A percentile compares a stretch with the other conserved stretches of the same genome.
Evolutionary conservation across 2,329 filamentous ascomycete species (phyloP).

Genomic region (Dactylellina leptospora): DNA sequence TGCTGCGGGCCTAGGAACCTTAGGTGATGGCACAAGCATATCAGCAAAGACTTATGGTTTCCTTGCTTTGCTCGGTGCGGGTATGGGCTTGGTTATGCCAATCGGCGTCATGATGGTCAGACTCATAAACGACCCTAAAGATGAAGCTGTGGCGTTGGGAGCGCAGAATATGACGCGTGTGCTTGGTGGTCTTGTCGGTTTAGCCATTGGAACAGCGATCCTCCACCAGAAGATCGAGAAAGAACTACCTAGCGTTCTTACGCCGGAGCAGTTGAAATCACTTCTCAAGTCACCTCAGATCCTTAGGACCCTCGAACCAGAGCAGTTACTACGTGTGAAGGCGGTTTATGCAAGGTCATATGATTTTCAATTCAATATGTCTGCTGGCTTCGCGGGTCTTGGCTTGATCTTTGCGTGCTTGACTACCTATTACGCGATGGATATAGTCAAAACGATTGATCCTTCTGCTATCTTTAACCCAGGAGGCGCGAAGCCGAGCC

Average conservation of each 20-base stretch:
- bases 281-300: constrained; percentile 43
- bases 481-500: background rate
- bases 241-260: constrained; percentile 21
- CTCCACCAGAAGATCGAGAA: constrained; percentile 41
- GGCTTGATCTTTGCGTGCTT: constrained; percentile 31
- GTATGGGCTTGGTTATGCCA: constrained; percentile 59
- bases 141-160: constrained; percentile 60
- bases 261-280: constrained; percentile 22
- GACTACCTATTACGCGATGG: constrained; percentile 14
- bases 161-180: constrained; percentile 61
- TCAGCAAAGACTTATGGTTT: constrained; percentile 58
- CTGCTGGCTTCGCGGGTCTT: constrained; percentile 38
- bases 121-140: constrained; percentile 58
- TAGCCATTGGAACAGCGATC: constrained; percentile 58
- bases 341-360: constrained; percentile 45
- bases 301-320: constrained; percentile 23
- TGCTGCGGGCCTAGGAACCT: constrained; percentile 59
- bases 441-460: constrained; percentile 2
- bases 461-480: constrained; percentile 6
- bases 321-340: constrained; percentile 22
- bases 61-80: constrained; percentile 60
- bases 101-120: constrained; percentile 59
- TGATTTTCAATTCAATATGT: constrained; percentile 48
- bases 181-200: constrained; percentile 60
- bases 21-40: constrained; percentile 54